Percentiles rank a stretch among this genome's conserved stretches.
phyloP scores from a whole-genome alignment of 495 filamentous ascomycete genomes.

The Xylaria castorea region DNA sequence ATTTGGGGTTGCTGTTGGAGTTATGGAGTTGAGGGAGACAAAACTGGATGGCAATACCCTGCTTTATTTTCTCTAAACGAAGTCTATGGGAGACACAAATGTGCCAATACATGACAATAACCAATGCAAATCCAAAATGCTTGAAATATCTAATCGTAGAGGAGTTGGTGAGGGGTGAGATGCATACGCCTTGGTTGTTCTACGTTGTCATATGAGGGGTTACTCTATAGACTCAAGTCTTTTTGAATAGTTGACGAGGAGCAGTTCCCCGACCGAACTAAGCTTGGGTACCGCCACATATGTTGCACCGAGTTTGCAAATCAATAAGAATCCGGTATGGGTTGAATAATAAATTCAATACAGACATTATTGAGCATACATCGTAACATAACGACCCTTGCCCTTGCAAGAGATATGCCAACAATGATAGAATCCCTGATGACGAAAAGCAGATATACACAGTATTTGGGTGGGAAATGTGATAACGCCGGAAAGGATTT shows the following conservation, averaged over 20 bases:
- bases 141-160: background rate
- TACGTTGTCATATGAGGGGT: background rate
- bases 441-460: background rate
- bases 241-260: background rate
- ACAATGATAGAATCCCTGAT: background rate
- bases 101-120: background rate
- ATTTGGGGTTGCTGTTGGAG: constrained; percentile 27
- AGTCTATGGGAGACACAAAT: background rate
- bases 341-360: background rate
- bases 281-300: background rate
- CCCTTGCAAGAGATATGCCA: background rate
- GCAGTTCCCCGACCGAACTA: background rate
- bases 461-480: background rate
- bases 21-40: constrained; percentile 28
- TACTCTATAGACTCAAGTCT: background rate
- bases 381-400: background rate
- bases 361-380: constrained; percentile 10
- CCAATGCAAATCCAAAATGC: background rate
- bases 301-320: background rate
- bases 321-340: background rate
- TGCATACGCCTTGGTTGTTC: background rate
- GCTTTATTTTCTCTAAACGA: background rate
- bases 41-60: constrained; percentile 25
- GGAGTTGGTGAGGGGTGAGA: background rate
- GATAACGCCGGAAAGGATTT: background rate